phyloP scores from a whole-genome alignment of 257 asterid species.

The Voacanga thouarsii region DNA sequence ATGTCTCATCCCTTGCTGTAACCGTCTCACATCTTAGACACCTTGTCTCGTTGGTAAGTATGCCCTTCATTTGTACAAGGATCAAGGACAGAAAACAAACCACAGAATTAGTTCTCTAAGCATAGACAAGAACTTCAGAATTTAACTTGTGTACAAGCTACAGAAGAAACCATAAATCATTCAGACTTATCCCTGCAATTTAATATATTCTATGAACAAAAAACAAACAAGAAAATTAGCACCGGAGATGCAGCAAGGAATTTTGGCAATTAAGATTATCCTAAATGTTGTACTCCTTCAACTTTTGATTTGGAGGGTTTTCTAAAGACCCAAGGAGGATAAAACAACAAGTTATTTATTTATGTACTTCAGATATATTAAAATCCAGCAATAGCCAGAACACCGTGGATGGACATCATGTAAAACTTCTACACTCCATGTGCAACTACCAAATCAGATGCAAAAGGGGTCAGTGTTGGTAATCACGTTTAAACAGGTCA shows the following conservation, averaged over 20 bases:
- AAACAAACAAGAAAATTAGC: background rate
- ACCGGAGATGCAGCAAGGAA: background rate
- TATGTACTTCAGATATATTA: background rate
- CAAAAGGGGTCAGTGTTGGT: background rate
- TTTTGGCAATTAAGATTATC: background rate
- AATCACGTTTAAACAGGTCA: background rate
- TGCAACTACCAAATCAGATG: background rate
- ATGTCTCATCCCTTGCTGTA: constrained; percentile 93
- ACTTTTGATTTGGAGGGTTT: background rate
- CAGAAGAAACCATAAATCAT: background rate
- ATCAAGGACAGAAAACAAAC: constrained; percentile 20
- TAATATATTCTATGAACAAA: background rate
- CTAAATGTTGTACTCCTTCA: background rate
- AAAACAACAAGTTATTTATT: background rate
- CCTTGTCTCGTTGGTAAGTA: constrained; percentile 82
- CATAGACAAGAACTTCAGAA: background rate
- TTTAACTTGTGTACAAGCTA: background rate
- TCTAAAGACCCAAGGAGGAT: background rate
- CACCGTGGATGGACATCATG: background rate
- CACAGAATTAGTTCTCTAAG: background rate
- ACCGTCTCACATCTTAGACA: constrained; percentile 90
- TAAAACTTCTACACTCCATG: background rate
- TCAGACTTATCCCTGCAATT: background rate
- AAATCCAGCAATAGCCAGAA: background rate
- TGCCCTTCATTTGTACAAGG: constrained; percentile 58